A percentile compares a stretch with the other conserved stretches of the same genome.
Conservation (phyloP, 768 basidiomycete genomes). For the Butyriboletus loyo region DNA sequence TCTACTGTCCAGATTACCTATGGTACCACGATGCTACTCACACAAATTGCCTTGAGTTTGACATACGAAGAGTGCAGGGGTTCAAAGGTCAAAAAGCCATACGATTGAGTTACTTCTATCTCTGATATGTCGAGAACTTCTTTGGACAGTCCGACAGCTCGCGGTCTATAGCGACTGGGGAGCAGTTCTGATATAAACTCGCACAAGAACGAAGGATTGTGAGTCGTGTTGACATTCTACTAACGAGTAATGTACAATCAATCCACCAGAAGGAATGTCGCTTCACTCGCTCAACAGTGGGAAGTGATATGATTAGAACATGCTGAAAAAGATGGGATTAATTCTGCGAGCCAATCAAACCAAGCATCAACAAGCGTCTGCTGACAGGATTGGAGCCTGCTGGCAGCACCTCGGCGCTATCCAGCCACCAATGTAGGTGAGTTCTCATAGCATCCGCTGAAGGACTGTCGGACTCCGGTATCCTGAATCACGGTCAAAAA, state of each 20-base stretch:
- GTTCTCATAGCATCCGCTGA: slow-evolving; percentile 44
- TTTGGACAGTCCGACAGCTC: too few relatives aligned
- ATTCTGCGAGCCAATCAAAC: slow-evolving; percentile 32
- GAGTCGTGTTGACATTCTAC: slow-evolving; percentile 8
- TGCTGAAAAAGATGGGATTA: slow-evolving; percentile 3
- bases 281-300: neutral
- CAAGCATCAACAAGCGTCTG: slow-evolving; percentile 51
- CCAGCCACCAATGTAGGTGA: slow-evolving; percentile 65
- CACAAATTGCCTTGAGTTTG: neutral
- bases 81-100: neutral
- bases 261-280: slow-evolving; percentile 2
- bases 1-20: neutral
- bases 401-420: slow-evolving; percentile 38
- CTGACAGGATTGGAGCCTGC: slow-evolving; percentile 39
- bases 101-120: too few relatives aligned
- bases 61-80: neutral
- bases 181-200: neutral
- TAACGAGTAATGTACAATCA: slow-evolving; percentile 12
- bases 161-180: neutral
- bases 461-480: slow-evolving; percentile 31
- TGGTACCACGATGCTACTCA: neutral
- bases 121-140: too few relatives aligned
- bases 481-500: slow-evolving; percentile 33
- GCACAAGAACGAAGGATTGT: slow-evolving; percentile 1
- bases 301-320: neutral